These are phyloP conservation scores for Pezicula rhizophila DNA, from an alignment of 2,329 filamentous ascomycete species.

Conservation along the genomic window DNA sequence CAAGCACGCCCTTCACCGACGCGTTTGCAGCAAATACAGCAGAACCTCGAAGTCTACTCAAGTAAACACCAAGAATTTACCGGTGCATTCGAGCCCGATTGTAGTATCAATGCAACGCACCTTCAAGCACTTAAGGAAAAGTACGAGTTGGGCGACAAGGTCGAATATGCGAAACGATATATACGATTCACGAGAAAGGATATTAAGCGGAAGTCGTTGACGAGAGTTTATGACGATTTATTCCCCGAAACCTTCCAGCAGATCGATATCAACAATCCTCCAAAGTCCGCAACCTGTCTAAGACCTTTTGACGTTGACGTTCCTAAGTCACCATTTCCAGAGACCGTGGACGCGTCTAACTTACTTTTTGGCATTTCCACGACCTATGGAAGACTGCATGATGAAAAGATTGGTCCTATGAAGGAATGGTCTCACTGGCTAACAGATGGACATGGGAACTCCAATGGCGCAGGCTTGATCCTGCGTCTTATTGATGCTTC, in stretches of 20 bases:
- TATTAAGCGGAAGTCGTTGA: conserved; percentile 44
- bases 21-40: conserved; percentile 5
- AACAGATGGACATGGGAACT: conserved; percentile 47
- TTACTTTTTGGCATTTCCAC: conserved; percentile 56
- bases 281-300: conserved; percentile 36
- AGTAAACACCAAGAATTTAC: conserved; percentile 4
- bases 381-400: conserved; percentile 48
- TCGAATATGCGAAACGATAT: conserved; percentile 52
- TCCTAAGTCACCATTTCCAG: conserved; percentile 42
- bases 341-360: conserved; percentile 46
- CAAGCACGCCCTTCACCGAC: conserved; percentile 10
- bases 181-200: conserved; percentile 45
- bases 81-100: conserved; percentile 27
- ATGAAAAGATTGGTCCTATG: conserved; percentile 44
- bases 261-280: conserved; percentile 40
- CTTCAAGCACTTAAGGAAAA: conserved; percentile 39
- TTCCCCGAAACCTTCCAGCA: conserved; percentile 41
- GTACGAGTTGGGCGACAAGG: conserved; percentile 42
- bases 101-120: conserved; percentile 41
- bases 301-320: conserved; percentile 46
- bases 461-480: conserved; percentile 51
- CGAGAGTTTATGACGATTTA: conserved; percentile 41
- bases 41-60: conserved; percentile 7
- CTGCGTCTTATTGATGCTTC: conserved; percentile 48
- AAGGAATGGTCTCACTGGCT: conserved; percentile 57